phyloP scores from a whole-genome alignment of 306 rosid species.

The Lathyrus aphaca region DNA sequence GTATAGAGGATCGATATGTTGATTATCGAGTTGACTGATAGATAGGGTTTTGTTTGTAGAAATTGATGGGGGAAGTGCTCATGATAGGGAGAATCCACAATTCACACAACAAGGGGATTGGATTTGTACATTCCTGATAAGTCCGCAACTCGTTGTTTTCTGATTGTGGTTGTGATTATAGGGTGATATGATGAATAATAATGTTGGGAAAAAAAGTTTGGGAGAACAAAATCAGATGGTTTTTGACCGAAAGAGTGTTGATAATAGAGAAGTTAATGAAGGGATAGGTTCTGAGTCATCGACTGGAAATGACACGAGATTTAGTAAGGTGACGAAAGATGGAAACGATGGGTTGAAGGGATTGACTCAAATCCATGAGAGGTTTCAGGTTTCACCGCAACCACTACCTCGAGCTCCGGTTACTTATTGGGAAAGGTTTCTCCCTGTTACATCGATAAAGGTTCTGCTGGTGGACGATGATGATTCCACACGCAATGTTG shows the following conservation, averaged over 20 bases:
- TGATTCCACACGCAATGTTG: conserved; percentile 67
- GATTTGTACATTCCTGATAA: conserved; percentile 39
- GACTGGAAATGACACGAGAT: conserved; percentile 44
- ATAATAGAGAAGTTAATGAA: conserved; percentile 46
- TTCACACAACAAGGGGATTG: conserved; percentile 36
- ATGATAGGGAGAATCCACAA: conserved; percentile 36
- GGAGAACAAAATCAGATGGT: conserved; percentile 45
- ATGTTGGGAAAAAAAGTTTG: conserved; percentile 38
- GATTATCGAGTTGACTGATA: conserved; percentile 31
- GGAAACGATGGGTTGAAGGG: conserved; percentile 47
- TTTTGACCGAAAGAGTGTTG: conserved; percentile 40
- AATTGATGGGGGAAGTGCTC: conserved; percentile 41
- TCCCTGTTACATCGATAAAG: conserved; percentile 61
- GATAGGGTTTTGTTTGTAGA: conserved; percentile 45
- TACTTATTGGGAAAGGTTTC: conserved; percentile 61
- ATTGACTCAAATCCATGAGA: conserved; percentile 46
- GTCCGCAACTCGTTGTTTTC: conserved; percentile 36
- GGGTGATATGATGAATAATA: conserved; percentile 41
- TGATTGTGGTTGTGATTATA: conserved; percentile 51
- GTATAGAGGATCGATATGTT: neutral
- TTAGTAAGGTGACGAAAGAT: conserved; percentile 40
- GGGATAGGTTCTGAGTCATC: conserved; percentile 51
- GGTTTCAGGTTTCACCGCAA: conserved; percentile 49
- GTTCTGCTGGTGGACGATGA: conserved; percentile 70
- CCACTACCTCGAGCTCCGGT: conserved; percentile 47